A percentile compares a stretch with the other conserved stretches of the same genome.
Conservation (phyloP, 2,329 filamentous ascomycete genomes). For the Scorias spongiosa region DNA sequence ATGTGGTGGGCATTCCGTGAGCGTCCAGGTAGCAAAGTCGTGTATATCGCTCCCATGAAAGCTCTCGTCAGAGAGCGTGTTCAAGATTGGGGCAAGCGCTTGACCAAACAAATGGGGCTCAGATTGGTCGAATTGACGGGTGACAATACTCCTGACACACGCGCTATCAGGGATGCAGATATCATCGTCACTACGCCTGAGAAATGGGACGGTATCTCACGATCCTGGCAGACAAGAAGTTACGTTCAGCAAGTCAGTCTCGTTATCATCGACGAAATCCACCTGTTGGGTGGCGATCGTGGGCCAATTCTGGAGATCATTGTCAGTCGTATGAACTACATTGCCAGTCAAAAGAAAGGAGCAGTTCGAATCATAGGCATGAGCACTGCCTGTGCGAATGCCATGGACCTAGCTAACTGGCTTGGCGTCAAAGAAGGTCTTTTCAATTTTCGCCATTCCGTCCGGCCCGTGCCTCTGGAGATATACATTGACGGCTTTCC, state of each 20-base stretch:
- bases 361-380: conserved; percentile 88
- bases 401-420: conserved; percentile 88
- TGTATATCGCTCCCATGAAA: conserved; percentile 99
- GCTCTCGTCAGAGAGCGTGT: conserved; percentile 92
- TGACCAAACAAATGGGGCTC: conserved; percentile 69
- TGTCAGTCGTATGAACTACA: conserved; percentile 89
- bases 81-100: conserved; percentile 76
- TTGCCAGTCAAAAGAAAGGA: conserved; percentile 81
- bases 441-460: conserved; percentile 95
- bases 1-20: conserved; percentile 99
- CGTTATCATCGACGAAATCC: conserved; percentile 97
- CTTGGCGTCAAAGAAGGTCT: conserved; percentile 86
- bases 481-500: conserved; percentile 97
- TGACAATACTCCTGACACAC: conserved; percentile 94
- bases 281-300: conserved; percentile 87
- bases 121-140: conserved; percentile 91
- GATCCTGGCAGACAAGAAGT: conserved; percentile 94
- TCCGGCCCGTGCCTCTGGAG: conserved; percentile 87
- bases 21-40: conserved; percentile 86
- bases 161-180: conserved; percentile 88
- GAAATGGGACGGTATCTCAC: conserved; percentile 98
- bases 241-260: conserved; percentile 91
- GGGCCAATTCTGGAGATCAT: conserved; percentile 98
- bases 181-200: conserved; percentile 99
- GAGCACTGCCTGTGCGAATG: conserved; percentile 97